Conservation (phyloP, 2,329 filamentous ascomycete species). For the Bipolaris cookei region DNA sequence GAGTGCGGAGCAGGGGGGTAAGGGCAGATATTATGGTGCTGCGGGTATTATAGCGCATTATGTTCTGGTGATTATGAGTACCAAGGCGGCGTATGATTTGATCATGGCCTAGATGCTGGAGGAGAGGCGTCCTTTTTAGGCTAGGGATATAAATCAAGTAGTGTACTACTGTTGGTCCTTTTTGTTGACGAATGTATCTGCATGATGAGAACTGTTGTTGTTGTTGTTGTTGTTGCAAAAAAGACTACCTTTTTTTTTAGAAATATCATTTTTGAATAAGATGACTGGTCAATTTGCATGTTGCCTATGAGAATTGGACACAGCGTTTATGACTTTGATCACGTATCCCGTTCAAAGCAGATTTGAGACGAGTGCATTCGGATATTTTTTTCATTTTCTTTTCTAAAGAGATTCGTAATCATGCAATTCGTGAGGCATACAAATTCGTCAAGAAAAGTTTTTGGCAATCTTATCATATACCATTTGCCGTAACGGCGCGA, state of each 20-base stretch:
- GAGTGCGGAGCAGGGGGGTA: conserved; percentile 48
- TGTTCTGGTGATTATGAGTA: conserved; percentile 36
- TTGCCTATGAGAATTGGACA: too few species aligned
- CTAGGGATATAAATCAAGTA: too few species aligned
- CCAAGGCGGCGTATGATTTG: conserved; percentile 35
- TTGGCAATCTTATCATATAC: neutral
- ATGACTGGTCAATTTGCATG: too few species aligned
- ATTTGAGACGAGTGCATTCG: too few species aligned
- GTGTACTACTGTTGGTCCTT: too few species aligned
- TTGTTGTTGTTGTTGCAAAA: too few species aligned
- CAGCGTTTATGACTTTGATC: too few species aligned
- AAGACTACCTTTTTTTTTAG: neutral
- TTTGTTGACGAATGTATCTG: too few species aligned
- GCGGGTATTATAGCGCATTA: conserved; percentile 44
- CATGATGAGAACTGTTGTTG: too few species aligned
- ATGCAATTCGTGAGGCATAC: neutral
- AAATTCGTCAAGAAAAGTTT: neutral
- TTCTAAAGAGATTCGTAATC: neutral
- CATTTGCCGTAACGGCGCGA: conserved; percentile 65
- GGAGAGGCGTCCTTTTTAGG: too few species aligned
- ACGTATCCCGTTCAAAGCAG: too few species aligned
- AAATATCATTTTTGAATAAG: neutral
- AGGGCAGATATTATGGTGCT: conserved; percentile 52
- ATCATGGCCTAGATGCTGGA: conserved; percentile 17
- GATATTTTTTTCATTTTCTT: too few species aligned